These are phyloP conservation scores for Thymus quinquecostatus DNA, from an alignment of 257 asterid genomes.

Conservation along the genomic window DNA sequence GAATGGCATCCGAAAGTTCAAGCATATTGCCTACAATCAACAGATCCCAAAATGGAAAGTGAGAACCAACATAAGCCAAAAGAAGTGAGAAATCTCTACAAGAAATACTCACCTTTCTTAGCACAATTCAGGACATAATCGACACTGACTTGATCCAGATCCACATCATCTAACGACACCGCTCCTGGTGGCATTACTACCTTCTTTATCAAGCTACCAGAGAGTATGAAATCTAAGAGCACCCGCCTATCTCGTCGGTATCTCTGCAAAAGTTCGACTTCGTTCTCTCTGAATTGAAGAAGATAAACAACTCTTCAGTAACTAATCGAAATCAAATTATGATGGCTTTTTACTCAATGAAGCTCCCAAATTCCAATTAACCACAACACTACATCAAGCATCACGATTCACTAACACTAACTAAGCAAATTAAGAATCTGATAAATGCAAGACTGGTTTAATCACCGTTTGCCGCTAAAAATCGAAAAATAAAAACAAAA, in stretches of 20 bases:
- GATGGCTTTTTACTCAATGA: neutral
- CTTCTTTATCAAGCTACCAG: conserved; percentile 88
- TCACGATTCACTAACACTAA: neutral
- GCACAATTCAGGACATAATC: conserved; percentile 85
- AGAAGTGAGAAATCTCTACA: conserved; percentile 5
- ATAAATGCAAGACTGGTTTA: neutral
- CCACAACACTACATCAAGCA: conserved; percentile 17
- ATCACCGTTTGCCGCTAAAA: neutral
- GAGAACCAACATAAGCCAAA: conserved; percentile 19
- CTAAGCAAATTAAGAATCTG: conserved; percentile 22
- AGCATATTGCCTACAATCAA: conserved; percentile 70
- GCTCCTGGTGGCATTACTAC: conserved; percentile 99
- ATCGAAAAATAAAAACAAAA: neutral
- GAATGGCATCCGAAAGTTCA: conserved; percentile 94
- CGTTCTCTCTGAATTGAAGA: conserved; percentile 63
- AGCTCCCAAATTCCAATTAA: conserved; percentile 24
- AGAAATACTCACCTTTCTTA: conserved; percentile 69
- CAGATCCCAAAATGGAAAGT: conserved; percentile 26
- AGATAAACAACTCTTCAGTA: conserved; percentile 26
- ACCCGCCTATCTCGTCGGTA: conserved; percentile 87
- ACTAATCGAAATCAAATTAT: conserved; percentile 9
- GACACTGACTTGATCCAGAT: conserved; percentile 96
- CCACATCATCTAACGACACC: conserved; percentile 93
- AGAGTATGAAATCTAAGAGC: conserved; percentile 74
- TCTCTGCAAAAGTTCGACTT: conserved; percentile 77